Percentiles rank a stretch among this genome's conserved stretches.
These are phyloP conservation scores for Zasmidium cellare DNA, from an alignment of 2,329 filamentous ascomycete species.

Conservation along the genomic window DNA sequence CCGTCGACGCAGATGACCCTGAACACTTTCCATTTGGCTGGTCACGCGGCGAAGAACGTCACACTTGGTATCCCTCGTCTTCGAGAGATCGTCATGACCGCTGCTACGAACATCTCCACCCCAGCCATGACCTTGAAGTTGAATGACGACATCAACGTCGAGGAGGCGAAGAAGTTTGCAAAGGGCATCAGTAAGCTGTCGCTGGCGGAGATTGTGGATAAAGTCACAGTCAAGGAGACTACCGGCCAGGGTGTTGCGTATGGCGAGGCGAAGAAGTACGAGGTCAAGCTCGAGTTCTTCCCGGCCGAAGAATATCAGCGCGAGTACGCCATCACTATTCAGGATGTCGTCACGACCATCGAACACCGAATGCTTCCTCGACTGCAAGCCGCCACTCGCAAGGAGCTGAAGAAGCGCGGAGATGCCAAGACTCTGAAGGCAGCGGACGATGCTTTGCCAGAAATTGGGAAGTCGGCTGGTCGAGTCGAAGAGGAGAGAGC, in stretches of 20 bases:
- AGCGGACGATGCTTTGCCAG: constrained; percentile 68
- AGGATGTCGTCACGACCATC: constrained; percentile 77
- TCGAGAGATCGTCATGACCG: constrained; percentile 97
- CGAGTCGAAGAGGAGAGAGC: constrained; percentile 52
- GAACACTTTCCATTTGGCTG: constrained; percentile 99
- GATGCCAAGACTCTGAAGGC: constrained; percentile 57
- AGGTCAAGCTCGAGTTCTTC: constrained; percentile 81
- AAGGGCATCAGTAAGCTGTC: constrained; percentile 89
- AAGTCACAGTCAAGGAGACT: constrained; percentile 75
- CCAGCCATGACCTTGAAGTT: constrained; percentile 85
- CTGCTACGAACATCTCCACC: constrained; percentile 83
- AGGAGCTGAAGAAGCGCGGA: constrained; percentile 77
- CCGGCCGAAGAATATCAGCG: constrained; percentile 77
- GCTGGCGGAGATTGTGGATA: constrained; percentile 80
- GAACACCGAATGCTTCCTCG: constrained; percentile 75
- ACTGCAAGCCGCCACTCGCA: constrained; percentile 68
- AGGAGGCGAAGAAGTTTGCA: constrained; percentile 75
- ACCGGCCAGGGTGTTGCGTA: constrained; percentile 70
- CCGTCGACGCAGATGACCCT: constrained; percentile 99
- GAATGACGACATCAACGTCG: constrained; percentile 67
- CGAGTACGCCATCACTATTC: constrained; percentile 78
- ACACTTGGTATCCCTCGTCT: constrained; percentile 96
- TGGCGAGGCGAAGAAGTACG: constrained; percentile 78
- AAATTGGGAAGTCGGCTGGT: constrained; percentile 67
- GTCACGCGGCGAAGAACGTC: constrained; percentile 97